A percentile compares a stretch with the other conserved stretches of the same genome.
phyloP scores from a whole-genome alignment of 2,329 filamentous ascomycete species.

The Tolypocladium guangdongense region DNA sequence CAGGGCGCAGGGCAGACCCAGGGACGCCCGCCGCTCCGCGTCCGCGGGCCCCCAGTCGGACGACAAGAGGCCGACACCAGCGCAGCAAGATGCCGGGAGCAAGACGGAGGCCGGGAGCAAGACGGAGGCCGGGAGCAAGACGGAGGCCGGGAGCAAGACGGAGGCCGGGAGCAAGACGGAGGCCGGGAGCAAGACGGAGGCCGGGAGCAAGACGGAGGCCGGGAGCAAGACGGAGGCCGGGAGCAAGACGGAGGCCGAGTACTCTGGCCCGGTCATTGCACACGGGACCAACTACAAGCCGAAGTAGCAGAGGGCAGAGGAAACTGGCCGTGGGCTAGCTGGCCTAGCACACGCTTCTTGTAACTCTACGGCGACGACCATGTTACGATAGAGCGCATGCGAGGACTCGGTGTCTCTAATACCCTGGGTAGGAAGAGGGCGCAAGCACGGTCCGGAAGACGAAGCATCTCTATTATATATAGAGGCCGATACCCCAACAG shows the following conservation, averaged over 20 bases:
- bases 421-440: neutral
- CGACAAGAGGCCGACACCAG: neutral
- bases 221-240: no score
- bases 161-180: neutral
- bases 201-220: neutral
- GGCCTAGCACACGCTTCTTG: neutral
- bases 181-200: neutral
- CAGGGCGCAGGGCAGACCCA: constrained; percentile 2
- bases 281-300: constrained; percentile 2
- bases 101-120: neutral
- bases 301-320: neutral
- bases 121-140: neutral
- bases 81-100: constrained; percentile 1
- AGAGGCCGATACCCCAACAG: neutral
- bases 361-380: neutral
- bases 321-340: neutral
- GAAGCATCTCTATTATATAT: neutral
- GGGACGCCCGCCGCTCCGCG: neutral
- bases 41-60: neutral
- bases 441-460: neutral
- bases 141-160: neutral
- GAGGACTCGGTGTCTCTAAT: no score
- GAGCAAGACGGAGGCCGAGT: neutral
- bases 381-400: neutral
- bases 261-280: constrained; percentile 1